These are phyloP conservation scores for Hypomontagnella submonticulosa DNA, from an alignment of 495 filamentous ascomycete genomes.

Conservation along the genomic window DNA sequence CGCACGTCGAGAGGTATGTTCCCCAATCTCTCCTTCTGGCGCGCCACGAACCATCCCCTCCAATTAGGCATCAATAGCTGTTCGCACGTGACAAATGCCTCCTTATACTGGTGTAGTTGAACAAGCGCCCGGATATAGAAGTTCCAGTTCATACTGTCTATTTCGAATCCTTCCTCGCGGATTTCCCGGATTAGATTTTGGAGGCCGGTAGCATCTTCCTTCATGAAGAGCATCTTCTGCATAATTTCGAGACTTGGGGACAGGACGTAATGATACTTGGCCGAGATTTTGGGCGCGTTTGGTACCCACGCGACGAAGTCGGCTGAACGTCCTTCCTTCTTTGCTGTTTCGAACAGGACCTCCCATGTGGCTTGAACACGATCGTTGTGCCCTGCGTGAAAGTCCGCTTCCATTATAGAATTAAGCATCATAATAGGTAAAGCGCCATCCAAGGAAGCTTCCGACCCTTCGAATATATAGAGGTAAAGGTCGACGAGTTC, in stretches of 20 bases:
- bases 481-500: conserved; percentile 67
- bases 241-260: conserved; percentile 67
- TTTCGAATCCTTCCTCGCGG: conserved; percentile 68
- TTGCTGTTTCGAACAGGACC: conserved; percentile 64
- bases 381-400: conserved; percentile 63
- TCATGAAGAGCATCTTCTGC: conserved; percentile 64
- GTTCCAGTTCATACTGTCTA: conserved; percentile 74
- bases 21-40: conserved; percentile 30
- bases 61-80: conserved; percentile 77
- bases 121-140: conserved; percentile 64
- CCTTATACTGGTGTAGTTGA: conserved; percentile 49
- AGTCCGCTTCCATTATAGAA: conserved; percentile 72
- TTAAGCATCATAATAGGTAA: conserved; percentile 69
- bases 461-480: conserved; percentile 46
- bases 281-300: conserved; percentile 54
- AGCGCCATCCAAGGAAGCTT: conserved; percentile 39
- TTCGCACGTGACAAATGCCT: conserved; percentile 78
- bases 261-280: conserved; percentile 68
- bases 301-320: conserved; percentile 29
- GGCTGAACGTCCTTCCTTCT: conserved; percentile 54
- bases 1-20: conserved; percentile 51
- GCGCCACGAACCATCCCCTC: conserved; percentile 69
- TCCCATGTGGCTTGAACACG: conserved; percentile 75
- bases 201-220: conserved; percentile 60
- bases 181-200: conserved; percentile 62